Conservation (phyloP, 768 basidiomycete species). For the Kwoniella botswanensis region DNA sequence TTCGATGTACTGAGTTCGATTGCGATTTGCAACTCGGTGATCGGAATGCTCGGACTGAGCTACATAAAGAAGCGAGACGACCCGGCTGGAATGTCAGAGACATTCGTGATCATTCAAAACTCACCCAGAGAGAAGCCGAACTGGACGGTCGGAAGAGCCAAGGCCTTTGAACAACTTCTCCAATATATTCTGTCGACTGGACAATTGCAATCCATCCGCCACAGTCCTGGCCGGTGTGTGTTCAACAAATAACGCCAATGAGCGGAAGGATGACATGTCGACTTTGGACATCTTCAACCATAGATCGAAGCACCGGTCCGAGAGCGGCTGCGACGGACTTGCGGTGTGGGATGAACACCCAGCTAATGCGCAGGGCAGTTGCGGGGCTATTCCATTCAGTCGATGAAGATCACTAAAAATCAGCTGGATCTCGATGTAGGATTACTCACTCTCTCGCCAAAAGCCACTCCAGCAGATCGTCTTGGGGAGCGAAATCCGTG, state of each 20-base stretch:
- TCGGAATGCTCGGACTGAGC: constrained; percentile 24
- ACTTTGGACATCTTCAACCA: constrained; percentile 14
- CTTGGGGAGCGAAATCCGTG: neutral
- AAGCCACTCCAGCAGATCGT: neutral
- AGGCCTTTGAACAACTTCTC: constrained; percentile 5
- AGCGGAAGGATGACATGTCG: constrained; percentile 7
- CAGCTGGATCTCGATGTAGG: neutral
- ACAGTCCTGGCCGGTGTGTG: constrained; percentile 10
- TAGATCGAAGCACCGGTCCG: constrained; percentile 19
- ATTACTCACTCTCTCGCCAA: constrained; percentile 7
- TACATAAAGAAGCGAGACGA: constrained; percentile 14
- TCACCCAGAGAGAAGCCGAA: constrained; percentile 26
- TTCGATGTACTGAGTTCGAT: constrained; percentile 12
- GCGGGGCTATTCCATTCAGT: neutral
- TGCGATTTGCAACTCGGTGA: constrained; percentile 5
- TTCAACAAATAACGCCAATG: constrained; percentile 19
- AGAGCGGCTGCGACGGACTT: neutral
- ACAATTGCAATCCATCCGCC: constrained; percentile 11
- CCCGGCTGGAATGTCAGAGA: constrained; percentile 18
- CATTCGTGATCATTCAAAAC: neutral
- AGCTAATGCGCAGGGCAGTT: constrained; percentile 11
- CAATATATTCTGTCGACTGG: constrained; percentile 19
- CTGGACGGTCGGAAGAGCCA: constrained; percentile 5
- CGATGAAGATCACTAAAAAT: constrained; percentile 5
- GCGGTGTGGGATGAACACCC: constrained; percentile 9